Evolutionary conservation across 2,329 filamentous ascomycete species (phyloP), one percentile per base, ranked within the genome.

Genomic region (Pseudogymnoascus sp.): DNA sequence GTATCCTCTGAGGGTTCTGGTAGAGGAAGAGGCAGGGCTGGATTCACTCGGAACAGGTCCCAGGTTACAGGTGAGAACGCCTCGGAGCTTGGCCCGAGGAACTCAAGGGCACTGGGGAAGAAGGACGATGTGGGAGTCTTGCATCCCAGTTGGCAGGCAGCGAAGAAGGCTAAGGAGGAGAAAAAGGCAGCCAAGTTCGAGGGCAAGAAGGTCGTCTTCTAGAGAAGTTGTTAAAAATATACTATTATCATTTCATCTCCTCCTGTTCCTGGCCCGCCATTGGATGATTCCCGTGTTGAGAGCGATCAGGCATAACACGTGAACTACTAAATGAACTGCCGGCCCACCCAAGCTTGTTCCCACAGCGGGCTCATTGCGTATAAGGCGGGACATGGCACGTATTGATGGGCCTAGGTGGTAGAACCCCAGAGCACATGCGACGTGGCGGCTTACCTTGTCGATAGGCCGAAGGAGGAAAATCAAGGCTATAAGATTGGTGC

Each of bases 91-190:
- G 50, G 64, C 31, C 56, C 76, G 71, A 63, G 69, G 61, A 64
- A 69, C 65, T 0, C 50, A 16, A 63, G 65, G 42, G 67, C 62
- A 7, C 50, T 61, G 64, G 62, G 62, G 73, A 80, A 76, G 68
- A 77, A 79, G 63, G 80, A 83, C 53, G 78, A 82, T 69, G 70
- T 71, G 6, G 82, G 83, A 0, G 67, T 79, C 3, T 72, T 89
- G 68, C 86, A 89, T 76, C 82, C 84, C 1, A 85, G 82, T 69
- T 88, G 85, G 85, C 71, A 76, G 65, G 74, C 75, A 5, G 82
- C 82, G 67, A 85, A 85, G 63, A 82, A 79, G 66, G 81, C 81
- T 1, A 86, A 87, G 73, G 82, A 85, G 68, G 76, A 76, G 65
- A 76, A 80, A 66, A 78, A 80, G 69, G 79, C 78, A 53, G 79